Evolutionary conservation across 2,329 filamentous ascomycete species (phyloP), one percentile per base, ranked within the genome.

Genomic region (Trichocomaceae sp.): DNA sequence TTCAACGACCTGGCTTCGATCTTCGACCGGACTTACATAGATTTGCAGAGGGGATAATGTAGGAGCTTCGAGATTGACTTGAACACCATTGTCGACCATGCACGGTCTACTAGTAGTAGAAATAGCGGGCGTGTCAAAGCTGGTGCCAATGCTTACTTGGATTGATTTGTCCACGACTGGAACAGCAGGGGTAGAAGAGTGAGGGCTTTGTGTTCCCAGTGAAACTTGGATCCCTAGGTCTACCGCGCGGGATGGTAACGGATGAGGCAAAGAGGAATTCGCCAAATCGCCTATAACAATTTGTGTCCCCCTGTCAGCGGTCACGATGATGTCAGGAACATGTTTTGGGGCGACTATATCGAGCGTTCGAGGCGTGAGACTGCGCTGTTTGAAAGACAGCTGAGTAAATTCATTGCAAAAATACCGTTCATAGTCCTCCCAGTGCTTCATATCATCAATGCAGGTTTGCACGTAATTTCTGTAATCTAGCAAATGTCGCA

Each of bases 401-500:
- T 56, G 63, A 12, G 61, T 64, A 47, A 71, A 66, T n/a, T 61
- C 60, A 1, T 56, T 57, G 8, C 61, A 41, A 53, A 77, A 77
- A 49, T 70, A 77, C 1, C 66, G 60, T 53, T 72, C 67, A 52
- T 76, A 77, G 7, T 56, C 47, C 17, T 70, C 50, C 19, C 60
- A 56, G 33, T 69, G 61, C 3, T 65, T 61, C 0, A 62, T 61
- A 23, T 61, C 60, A 10, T 61, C 61, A 6, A 56, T 47, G 51
- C 63, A 64, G n/a, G 64, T 50, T 33, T 64, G 54, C 5, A 67
- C 47, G 57, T 77, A 70, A n/a, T 52, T 50, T 3, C 61, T 65
- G 56, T 75, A 77, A 23, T 69, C 65, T 63, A 42, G 66, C 35
- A 47, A 47, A 22, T 76, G 66, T 59, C 69, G 66, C 51, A 72